Percentiles rank a stretch among this genome's conserved stretches.
Evolutionary conservation across 345 rosid genomes (phyloP).

Genomic region (Euphorbia lathyris): DNA sequence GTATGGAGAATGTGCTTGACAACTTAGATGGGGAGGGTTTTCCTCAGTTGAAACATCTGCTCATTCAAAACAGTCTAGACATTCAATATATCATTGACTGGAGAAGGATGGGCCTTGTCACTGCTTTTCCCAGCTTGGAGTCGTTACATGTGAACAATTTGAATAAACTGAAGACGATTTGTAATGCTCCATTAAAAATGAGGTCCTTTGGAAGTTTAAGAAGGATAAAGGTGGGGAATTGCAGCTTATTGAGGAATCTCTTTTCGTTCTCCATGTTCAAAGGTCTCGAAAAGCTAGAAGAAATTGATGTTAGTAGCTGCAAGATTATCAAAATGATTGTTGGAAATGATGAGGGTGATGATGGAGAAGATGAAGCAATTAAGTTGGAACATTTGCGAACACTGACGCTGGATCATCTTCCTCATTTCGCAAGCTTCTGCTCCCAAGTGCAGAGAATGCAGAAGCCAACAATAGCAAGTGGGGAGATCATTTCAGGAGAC

Average conservation of each 20-base stretch:
- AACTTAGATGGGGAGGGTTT: conserved; percentile 20
- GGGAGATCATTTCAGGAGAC: background rate
- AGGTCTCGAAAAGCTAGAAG: conserved; percentile 14
- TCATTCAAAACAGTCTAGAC: background rate
- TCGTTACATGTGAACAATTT: conserved; percentile 12
- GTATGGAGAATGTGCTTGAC: conserved; percentile 11
- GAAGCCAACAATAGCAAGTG: background rate
- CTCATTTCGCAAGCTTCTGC: background rate
- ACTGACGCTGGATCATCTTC: conserved; percentile 2
- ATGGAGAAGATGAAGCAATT: background rate
- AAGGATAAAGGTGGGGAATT: conserved; percentile 5
- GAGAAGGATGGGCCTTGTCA: background rate
- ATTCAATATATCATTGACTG: conserved; percentile 7
- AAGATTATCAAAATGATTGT: conserved; percentile 8
- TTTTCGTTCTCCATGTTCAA: conserved; percentile 15
- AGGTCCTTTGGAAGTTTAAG: conserved; percentile 17
- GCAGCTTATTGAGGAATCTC: conserved; percentile 17
- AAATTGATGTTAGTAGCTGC: conserved; percentile 13
- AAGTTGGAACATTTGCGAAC: background rate
- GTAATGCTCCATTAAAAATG: background rate
- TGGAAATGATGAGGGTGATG: background rate
- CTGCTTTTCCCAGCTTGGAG: conserved; percentile 10
- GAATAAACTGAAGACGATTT: conserved; percentile 11
- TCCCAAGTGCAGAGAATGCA: background rate
- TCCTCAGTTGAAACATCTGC: conserved; percentile 17